Conservation (phyloP, 345 rosid genomes). For the Mercurialis annua region DNA sequence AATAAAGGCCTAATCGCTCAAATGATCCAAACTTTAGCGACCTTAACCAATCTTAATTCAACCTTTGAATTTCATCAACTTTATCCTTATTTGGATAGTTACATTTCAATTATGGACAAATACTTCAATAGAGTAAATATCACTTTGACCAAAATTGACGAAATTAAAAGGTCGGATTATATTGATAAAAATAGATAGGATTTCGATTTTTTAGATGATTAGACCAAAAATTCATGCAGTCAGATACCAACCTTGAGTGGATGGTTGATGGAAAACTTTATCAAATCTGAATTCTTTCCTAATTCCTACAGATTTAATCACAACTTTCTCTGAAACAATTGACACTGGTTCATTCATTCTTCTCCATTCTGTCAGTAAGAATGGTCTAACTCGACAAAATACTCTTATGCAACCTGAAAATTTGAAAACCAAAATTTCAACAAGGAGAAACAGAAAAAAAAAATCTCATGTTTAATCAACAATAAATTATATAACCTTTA, state of each 20-base stretch:
- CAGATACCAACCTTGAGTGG: conserved; percentile 66
- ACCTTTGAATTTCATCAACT: no score
- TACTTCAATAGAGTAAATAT: no score
- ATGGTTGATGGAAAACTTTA: conserved; percentile 59
- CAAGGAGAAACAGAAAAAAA: background rate
- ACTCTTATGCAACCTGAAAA: conserved; percentile 80
- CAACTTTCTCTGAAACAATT: conserved; percentile 41
- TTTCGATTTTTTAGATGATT: no score
- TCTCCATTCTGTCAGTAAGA: conserved; percentile 40
- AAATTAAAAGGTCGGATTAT: no score
- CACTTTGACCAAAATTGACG: no score
- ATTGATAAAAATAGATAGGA: no score
- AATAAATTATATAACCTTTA: conserved; percentile 49
- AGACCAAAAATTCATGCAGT: conserved; percentile 4
- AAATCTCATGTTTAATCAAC: conserved; percentile 1
- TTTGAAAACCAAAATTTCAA: conserved; percentile 14
- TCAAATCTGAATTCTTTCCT: conserved; percentile 73
- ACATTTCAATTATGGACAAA: no score
- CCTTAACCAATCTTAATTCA: no score
- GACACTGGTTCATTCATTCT: conserved; percentile 47
- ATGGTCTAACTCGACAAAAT: conserved; percentile 77
- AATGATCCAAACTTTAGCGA: no score
- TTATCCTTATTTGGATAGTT: no score
- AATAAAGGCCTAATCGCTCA: no score
- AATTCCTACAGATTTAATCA: conserved; percentile 48